Conservation (phyloP, 78 protist species). For the Parvularia atlantis region DNA sequence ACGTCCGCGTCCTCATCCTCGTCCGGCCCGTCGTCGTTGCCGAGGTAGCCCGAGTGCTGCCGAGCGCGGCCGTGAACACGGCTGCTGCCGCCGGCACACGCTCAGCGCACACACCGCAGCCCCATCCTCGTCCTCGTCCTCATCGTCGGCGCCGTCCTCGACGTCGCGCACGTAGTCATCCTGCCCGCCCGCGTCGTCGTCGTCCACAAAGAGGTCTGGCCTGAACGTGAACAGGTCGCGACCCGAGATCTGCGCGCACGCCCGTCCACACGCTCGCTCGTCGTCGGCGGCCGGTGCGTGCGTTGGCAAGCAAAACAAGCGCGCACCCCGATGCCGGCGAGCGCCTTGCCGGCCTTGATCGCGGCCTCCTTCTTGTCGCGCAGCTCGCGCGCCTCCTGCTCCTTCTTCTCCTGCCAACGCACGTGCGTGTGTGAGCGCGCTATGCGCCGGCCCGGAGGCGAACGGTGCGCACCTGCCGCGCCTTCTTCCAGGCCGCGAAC, state of each 20-base stretch:
- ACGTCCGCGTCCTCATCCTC: no score
- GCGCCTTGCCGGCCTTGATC: slow-evolving; percentile 40
- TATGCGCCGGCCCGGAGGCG: neutral
- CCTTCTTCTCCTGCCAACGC: neutral
- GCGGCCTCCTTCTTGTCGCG: neutral
- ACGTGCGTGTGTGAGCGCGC: neutral
- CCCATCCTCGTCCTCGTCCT: slow-evolving; percentile 4
- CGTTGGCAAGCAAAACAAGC: no score
- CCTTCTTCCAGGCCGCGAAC: slow-evolving; percentile 61
- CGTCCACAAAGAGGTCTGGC: slow-evolving; percentile 57
- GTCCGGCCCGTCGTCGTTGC: no score
- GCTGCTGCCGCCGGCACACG: no score
- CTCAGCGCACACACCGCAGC: no score
- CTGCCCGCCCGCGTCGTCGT: slow-evolving; percentile 42
- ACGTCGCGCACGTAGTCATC: neutral
- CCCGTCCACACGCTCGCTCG: neutral
- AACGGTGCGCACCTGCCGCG: neutral
- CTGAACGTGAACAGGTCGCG: slow-evolving; percentile 65
- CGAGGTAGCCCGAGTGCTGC: no score
- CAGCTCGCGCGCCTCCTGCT: no score
- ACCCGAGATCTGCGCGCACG: slow-evolving; percentile 27
- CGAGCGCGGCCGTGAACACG: no score
- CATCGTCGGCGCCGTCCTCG: slow-evolving; percentile 15
- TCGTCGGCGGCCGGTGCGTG: no score
- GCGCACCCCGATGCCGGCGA: no score